Conservation (phyloP, 768 basidiomycete genomes). For the Podaxis pistillaris region DNA sequence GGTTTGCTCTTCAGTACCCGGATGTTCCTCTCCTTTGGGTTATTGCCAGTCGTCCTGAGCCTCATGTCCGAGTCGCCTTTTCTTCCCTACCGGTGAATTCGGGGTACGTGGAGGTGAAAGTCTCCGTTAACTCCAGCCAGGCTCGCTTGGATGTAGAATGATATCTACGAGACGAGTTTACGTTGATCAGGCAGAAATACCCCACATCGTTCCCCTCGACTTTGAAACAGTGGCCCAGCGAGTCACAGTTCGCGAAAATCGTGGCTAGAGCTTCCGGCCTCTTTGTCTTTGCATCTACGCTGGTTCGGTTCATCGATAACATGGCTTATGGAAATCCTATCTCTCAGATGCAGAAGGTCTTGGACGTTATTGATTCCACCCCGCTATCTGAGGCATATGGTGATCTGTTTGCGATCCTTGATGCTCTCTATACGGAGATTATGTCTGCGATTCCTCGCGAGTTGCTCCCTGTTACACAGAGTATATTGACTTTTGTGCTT, state of each 20-base stretch:
- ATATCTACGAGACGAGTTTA: slow-evolving; percentile 16
- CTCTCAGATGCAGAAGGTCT: slow-evolving; percentile 5
- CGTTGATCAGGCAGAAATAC: slow-evolving; percentile 11
- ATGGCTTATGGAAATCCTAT: not conserved
- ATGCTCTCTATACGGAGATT: not conserved
- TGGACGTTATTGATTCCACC: not conserved
- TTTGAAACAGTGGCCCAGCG: slow-evolving; percentile 20
- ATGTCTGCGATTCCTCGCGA: not conserved
- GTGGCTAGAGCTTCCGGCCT: slow-evolving; percentile 20
- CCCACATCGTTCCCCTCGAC: not conserved
- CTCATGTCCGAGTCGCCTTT: slow-evolving; percentile 18
- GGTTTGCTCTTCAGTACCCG: not conserved
- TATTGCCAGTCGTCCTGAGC: slow-evolving; percentile 26
- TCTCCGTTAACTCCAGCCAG: slow-evolving; percentile 11
- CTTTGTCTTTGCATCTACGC: slow-evolving; percentile 24
- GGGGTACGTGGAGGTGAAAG: not conserved
- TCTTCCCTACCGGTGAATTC: not conserved
- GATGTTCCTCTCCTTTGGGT: slow-evolving; percentile 21
- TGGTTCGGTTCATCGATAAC: slow-evolving; percentile 20
- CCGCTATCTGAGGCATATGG: not conserved
- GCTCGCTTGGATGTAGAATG: slow-evolving; percentile 18
- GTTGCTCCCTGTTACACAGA: not conserved
- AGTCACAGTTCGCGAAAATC: slow-evolving; percentile 12
- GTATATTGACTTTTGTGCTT: not conserved
- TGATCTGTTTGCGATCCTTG: not conserved